phyloP scores from a whole-genome alignment of 176 grass and related monocot species.

The Tuctoria greenei region DNA sequence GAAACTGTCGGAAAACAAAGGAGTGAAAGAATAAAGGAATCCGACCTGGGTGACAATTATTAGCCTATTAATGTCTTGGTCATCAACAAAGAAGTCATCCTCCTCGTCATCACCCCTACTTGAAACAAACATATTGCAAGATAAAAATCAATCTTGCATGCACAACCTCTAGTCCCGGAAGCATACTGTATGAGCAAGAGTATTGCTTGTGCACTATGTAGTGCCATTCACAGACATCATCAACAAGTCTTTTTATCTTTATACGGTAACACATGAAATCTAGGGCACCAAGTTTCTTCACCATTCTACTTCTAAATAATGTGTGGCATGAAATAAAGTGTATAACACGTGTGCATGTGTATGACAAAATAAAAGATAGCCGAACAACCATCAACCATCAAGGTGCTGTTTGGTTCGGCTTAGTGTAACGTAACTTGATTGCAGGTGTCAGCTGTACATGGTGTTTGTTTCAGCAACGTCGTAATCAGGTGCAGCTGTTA shows the following conservation, averaged over 20 bases:
- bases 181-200: constrained; percentile 9
- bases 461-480: no score
- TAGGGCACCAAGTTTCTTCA: not conserved
- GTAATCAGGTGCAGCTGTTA: no score
- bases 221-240: not conserved
- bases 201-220: not conserved
- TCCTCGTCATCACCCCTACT: constrained; percentile 82
- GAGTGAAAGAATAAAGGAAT: constrained; percentile 7
- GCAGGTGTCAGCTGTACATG: no score
- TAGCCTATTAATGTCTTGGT: constrained; percentile 89
- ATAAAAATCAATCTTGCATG: constrained; percentile 19
- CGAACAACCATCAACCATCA: not conserved
- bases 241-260: not conserved
- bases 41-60: constrained; percentile 94
- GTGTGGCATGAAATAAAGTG: not conserved
- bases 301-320: not conserved
- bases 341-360: not conserved
- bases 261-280: not conserved
- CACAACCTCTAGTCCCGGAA: constrained; percentile 12
- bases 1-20: not conserved
- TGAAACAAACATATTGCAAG: constrained; percentile 40
- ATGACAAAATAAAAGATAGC: not conserved
- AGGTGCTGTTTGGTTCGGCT: no score
- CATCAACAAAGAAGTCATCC: constrained; percentile 85
- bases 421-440: no score